Evolutionary conservation across 306 rosid species (phyloP), one percentile per base, ranked within the genome.

Genomic region (Cicer chorassanicum): DNA sequence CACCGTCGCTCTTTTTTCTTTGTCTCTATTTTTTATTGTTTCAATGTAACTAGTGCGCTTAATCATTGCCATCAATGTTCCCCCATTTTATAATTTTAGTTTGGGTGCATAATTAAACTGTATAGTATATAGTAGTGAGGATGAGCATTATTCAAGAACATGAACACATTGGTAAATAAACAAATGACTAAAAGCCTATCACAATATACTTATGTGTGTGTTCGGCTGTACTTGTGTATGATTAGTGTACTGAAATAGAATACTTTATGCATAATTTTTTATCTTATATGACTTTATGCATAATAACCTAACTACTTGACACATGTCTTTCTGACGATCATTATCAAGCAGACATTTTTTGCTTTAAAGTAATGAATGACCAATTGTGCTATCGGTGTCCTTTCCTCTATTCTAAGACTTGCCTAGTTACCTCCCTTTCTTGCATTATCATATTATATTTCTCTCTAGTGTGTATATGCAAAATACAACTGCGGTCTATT

Each of bases 161-260:
- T 74, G 86, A 72, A 74, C 9, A 59, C 34, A 73, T 66, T 54
- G 73, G 59, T 48, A 79, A 82, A 78, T 85, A 87, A 84, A 85
- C 87, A 87, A 84, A 54, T 61, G 8, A 13, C 51, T 6, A 21
- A 49, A 70, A 21, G 50, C 90, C 91, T 86, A 92, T 87, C 72
- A 76, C 41, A 68, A 6, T 72, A 49, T 61, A 80, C 81, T 78
- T 82, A 65, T 65, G 88, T 88, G 92, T 74, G 86, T 81, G 74
- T 78, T 78, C 48, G 63, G 81, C 68, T 81, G 88, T 83, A 45
- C 56, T 44, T 45, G 0, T 21, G 42, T 66, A 65, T 65, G 70
- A 65, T 65, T 65, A 65, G 71, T 24, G 79, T 70, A 46, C 56
- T 36, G 19, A 56, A 65, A 21, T 16, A 2, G 50, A 62, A 46